Percentiles rank a stretch among this genome's conserved stretches.
These are phyloP conservation scores for Whalleya microplaca DNA, from an alignment of 2,329 filamentous ascomycete genomes.

Conservation along the genomic window DNA sequence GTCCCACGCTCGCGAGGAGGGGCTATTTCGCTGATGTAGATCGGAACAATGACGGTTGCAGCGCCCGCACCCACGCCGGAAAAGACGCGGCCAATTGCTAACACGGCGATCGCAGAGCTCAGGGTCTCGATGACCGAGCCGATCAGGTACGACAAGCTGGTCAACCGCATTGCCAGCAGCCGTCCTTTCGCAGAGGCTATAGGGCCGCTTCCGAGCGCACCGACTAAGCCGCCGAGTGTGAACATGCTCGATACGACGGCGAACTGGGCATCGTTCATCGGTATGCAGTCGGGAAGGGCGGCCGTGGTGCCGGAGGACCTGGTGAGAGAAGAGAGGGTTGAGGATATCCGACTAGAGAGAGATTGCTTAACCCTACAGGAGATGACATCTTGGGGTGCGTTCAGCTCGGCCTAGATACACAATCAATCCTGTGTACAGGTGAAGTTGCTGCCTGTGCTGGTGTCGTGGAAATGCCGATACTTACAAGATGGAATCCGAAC, in stretches of 20 bases:
- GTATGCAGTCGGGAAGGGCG: slow-evolving; percentile 75
- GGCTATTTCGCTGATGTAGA: slow-evolving; percentile 92
- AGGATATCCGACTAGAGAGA: slow-evolving; percentile 42
- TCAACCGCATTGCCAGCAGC: slow-evolving; percentile 74
- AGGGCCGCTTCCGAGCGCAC: slow-evolving; percentile 79
- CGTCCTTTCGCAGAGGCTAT: slow-evolving; percentile 79
- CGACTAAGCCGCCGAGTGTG: slow-evolving; percentile 84
- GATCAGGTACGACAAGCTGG: slow-evolving; percentile 73
- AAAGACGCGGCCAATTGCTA: slow-evolving; percentile 76
- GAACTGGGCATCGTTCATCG: slow-evolving; percentile 81
- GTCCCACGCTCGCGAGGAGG: slow-evolving; percentile 75
- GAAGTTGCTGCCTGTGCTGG: neutral
- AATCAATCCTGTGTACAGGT: neutral
- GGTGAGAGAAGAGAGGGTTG: slow-evolving; percentile 32
- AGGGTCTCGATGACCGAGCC: slow-evolving; percentile 79
- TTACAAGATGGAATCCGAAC: slow-evolving; percentile 91
- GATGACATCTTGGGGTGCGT: slow-evolving; percentile 91
- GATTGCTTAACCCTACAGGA: slow-evolving; percentile 71
- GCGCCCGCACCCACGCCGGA: slow-evolving; percentile 86
- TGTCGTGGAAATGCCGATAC: slow-evolving; percentile 24
- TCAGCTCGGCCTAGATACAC: slow-evolving; percentile 76
- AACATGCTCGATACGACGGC: slow-evolving; percentile 89
- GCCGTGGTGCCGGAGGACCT: slow-evolving; percentile 33
- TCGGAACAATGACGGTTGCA: slow-evolving; percentile 87
- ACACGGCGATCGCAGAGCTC: slow-evolving; percentile 65